Percentiles rank a stretch among this genome's conserved stretches.
These are phyloP conservation scores for Croton setiger DNA, from an alignment of 441 rosid genomes.

Conservation along the genomic window DNA sequence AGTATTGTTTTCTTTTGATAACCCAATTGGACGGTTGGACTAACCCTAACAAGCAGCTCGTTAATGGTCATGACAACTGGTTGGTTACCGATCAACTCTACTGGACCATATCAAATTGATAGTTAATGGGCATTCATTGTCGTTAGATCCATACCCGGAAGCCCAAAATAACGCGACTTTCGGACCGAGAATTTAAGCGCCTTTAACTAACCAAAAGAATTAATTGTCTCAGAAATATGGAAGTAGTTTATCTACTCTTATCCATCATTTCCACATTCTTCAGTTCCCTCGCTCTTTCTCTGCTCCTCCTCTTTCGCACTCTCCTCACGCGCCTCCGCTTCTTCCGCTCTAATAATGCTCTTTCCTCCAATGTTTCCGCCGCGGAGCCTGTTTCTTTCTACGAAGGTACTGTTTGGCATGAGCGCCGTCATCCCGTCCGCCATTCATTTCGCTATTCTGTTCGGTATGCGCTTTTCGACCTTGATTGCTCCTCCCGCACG, in stretches of 20 bases:
- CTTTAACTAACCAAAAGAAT: no score
- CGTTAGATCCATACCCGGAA: no score
- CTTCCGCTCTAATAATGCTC: constrained; percentile 7
- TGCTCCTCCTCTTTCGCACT: constrained; percentile 45
- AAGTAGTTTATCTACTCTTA: constrained; percentile 44
- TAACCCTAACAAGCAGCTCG: constrained; percentile 12
- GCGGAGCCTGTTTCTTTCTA: constrained; percentile 37
- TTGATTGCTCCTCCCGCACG: constrained; percentile 35
- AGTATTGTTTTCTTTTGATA: neutral
- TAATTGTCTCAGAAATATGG: constrained; percentile 31
- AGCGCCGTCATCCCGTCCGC: constrained; percentile 72
- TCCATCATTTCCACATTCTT: constrained; percentile 41
- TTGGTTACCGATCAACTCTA: neutral
- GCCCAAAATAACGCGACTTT: no score
- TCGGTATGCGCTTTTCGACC: constrained; percentile 80
- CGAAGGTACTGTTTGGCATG: constrained; percentile 85
- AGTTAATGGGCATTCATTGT: neutral
- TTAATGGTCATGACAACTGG: neutral
- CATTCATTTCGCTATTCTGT: constrained; percentile 68
- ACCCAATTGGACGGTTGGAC: constrained; percentile 17
- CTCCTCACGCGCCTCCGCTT: constrained; percentile 35
- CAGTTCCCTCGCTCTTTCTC: constrained; percentile 48
- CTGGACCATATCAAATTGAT: neutral
- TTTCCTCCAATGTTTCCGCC: constrained; percentile 14
- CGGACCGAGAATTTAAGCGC: no score